A percentile compares a stretch with the other conserved stretches of the same genome.
Conservation (phyloP, 345 rosid species). For the Brassica napus region DNA sequence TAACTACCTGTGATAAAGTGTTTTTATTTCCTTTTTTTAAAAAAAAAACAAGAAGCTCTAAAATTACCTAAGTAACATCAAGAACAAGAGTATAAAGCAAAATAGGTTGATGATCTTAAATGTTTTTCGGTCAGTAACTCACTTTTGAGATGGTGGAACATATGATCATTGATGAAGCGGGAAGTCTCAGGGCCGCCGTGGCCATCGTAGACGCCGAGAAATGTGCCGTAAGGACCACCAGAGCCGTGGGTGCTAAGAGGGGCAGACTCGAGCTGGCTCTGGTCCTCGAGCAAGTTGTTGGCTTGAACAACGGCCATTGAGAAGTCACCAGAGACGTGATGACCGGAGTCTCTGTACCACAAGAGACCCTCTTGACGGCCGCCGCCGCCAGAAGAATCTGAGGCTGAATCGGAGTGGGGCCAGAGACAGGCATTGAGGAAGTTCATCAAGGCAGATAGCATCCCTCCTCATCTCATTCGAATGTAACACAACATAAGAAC, state of each 20-base stretch:
- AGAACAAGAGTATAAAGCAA: not conserved
- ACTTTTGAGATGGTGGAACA: conserved; percentile 80
- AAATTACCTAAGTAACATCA: not conserved
- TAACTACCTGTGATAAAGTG: not conserved
- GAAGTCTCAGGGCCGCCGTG: conserved; percentile 94
- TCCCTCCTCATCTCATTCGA: conserved; percentile 87
- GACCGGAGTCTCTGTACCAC: conserved; percentile 82
- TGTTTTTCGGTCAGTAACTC: conserved; percentile 20
- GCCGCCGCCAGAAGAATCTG: conserved; percentile 43
- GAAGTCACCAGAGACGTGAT: conserved; percentile 76
- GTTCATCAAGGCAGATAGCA: conserved; percentile 82
- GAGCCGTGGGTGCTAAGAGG: conserved; percentile 54
- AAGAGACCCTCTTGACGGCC: conserved; percentile 84
- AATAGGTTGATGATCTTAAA: not conserved
- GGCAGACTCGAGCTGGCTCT: conserved; percentile 91
- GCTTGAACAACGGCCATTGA: conserved; percentile 98
- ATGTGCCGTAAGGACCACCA: conserved; percentile 77
- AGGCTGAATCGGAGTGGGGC: conserved; percentile 65
- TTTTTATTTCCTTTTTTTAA: not conserved
- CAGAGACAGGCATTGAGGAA: conserved; percentile 81
- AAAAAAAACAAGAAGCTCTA: not conserved
- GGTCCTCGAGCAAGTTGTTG: conserved; percentile 87
- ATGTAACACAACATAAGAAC: conserved; percentile 48
- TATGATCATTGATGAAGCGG: conserved; percentile 69
- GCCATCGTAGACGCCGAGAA: conserved; percentile 86